phyloP scores from a whole-genome alignment of 202 grass and related monocot genomes.

The Carex sylvatica region DNA sequence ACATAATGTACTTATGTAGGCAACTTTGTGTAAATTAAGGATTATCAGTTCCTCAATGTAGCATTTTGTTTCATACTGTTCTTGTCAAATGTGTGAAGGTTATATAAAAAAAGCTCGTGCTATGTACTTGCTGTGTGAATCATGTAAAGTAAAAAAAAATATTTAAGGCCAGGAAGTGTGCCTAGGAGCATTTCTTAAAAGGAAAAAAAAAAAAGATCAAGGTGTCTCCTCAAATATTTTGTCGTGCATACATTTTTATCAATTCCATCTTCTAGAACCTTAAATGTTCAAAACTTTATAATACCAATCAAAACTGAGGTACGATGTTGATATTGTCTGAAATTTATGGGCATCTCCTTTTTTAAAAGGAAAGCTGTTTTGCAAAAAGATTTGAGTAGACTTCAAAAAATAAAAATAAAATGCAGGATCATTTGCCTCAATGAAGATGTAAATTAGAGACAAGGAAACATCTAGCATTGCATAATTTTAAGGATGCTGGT shows the following conservation, averaged over 20 bases:
- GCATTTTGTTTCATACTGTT: slow-evolving; percentile 1
- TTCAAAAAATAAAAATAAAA: background rate
- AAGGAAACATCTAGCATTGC: background rate
- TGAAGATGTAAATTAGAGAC: background rate
- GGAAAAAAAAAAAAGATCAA: background rate
- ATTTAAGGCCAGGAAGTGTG: background rate
- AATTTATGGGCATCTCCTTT: background rate
- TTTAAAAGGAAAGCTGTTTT: background rate
- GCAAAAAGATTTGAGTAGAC: background rate
- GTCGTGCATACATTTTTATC: background rate
- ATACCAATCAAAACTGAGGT: background rate
- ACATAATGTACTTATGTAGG: slow-evolving; percentile 17
- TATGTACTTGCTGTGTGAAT: background rate
- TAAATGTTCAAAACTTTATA: background rate
- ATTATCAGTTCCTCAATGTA: slow-evolving; percentile 2
- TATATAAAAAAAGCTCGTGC: background rate
- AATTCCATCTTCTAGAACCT: background rate
- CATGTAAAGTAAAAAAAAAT: background rate
- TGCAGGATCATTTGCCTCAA: background rate
- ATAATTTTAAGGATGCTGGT: background rate
- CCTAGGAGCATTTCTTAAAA: background rate
- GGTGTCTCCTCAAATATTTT: background rate
- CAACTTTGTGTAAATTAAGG: slow-evolving; percentile 4
- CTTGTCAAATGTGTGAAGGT: background rate
- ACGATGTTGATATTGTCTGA: background rate